Evolutionary conservation across 495 filamentous ascomycete genomes (phyloP), one percentile per base, ranked within the genome.

Genomic region (Penicillium salamii): DNA sequence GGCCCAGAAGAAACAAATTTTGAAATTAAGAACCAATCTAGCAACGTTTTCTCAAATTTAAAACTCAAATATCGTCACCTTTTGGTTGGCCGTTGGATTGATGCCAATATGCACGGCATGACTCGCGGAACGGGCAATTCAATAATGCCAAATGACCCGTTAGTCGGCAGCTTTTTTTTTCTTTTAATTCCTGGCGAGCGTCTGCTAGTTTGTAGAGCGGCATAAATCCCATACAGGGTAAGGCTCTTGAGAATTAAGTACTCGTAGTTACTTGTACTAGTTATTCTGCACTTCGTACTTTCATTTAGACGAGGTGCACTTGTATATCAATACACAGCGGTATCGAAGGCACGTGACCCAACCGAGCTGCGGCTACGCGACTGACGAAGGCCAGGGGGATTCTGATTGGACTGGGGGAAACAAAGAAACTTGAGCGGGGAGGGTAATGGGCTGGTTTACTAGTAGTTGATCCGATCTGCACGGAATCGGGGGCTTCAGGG

Each of bases 381-480:
- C 49, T 57, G 55, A 58, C 40, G 47, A 46, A 52, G 33, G 11
- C 38, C 26, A 29, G 3, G 7, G n/a, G 7, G n/a, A 23, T 37
- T 7, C 13, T 46, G 52, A 59, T 62, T 62, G 55, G 58, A 36
- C 23, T 33, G 37, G 49, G 40, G 46, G 50, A 35, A 44, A 48
- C 46, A 50, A 54, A 50, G 46, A 44, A 47, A 24, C 21, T 17
- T n/a, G 33, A 17, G 26, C 6, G 34, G 29, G 26, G 55, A 28
- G 50, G 20, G 44, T 12, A 14, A 26, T 24, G 43, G 38, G 15
- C 46, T 23, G 44, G 17, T 37, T 34, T 52, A n/a, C n/a, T n/a
- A 26, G 8, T 26, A 26, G 23, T 58, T 61, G 57, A 63, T 61
- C 61, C 48, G 57, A 63, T 63, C 61, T 63, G 57, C 61, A 61